A percentile compares a stretch with the other conserved stretches of the same genome.
These are phyloP conservation scores for Neurospora sp. DNA, from an alignment of 495 filamentous ascomycete genomes.

Conservation along the genomic window DNA sequence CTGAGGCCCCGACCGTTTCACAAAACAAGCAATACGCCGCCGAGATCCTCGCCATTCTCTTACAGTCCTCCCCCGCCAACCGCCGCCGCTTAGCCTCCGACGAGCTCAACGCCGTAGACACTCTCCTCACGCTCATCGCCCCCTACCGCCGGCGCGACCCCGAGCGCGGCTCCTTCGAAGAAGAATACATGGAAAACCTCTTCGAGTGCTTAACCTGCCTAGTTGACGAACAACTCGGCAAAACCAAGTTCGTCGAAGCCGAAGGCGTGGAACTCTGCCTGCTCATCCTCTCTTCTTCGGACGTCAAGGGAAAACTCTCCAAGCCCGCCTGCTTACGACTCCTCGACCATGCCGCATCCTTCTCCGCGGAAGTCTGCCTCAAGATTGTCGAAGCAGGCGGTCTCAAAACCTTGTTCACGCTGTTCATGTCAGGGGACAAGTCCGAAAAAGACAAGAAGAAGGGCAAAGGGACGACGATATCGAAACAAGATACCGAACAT, in stretches of 20 bases:
- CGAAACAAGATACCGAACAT: constrained; percentile 51
- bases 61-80: constrained; percentile 52
- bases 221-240: constrained; percentile 65
- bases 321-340: constrained; percentile 67
- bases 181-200: constrained; percentile 88
- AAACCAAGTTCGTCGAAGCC: constrained; percentile 72
- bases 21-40: constrained; percentile 97
- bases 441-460: constrained; percentile 55
- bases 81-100: constrained; percentile 46
- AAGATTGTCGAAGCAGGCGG: constrained; percentile 74
- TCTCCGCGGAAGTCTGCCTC: constrained; percentile 51
- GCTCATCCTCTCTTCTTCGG: constrained; percentile 47
- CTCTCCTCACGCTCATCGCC: constrained; percentile 71
- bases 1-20: constrained; percentile 27
- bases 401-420: constrained; percentile 70
- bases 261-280: constrained; percentile 87
- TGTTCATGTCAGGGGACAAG: constrained; percentile 53
- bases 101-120: constrained; percentile 60
- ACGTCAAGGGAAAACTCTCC: constrained; percentile 62
- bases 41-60: constrained; percentile 79
- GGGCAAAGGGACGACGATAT: constrained; percentile 42
- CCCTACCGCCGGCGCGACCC: constrained; percentile 89
- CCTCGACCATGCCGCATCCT: constrained; percentile 66
- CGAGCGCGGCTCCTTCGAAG: constrained; percentile 74
- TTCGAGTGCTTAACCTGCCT: constrained; percentile 78